Conservation (phyloP, 2,329 filamentous ascomycete genomes). For the Sordariomycetes sp. region DNA sequence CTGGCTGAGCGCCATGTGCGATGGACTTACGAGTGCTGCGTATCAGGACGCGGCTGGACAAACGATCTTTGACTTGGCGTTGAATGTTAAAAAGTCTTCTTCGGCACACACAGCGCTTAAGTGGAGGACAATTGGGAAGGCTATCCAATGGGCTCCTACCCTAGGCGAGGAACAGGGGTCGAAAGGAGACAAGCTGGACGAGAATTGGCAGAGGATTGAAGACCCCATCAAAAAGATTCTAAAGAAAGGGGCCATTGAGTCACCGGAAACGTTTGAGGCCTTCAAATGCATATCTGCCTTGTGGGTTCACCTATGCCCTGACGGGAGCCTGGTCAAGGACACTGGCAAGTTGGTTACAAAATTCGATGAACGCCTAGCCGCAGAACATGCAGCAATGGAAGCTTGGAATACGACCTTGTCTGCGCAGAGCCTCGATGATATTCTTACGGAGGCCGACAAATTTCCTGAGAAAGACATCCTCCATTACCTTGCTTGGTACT, state of each 20-base stretch:
- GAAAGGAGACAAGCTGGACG: too few species aligned
- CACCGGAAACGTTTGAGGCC: constrained; percentile 27
- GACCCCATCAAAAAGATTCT: constrained; percentile 21
- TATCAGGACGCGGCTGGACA: constrained; percentile 31
- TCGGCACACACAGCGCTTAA: constrained; percentile 23
- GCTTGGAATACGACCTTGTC: constrained; percentile 14
- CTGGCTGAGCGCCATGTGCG: constrained; percentile 31
- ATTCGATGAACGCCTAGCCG: constrained; percentile 22
- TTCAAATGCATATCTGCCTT: constrained; percentile 27
- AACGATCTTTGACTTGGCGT: constrained; percentile 25
- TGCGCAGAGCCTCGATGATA: constrained; percentile 9
- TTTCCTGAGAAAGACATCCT: constrained; percentile 13
- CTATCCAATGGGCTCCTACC: constrained; percentile 23
- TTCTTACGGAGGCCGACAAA: constrained; percentile 5
- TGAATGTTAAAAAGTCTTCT: constrained; percentile 17
- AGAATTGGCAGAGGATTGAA: constrained; percentile 23
- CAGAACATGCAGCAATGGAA: constrained; percentile 15
- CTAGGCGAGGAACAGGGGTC: constrained; percentile 15
- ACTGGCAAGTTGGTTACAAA: constrained; percentile 19
- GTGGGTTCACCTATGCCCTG: constrained; percentile 28
- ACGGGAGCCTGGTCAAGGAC: constrained; percentile 18
- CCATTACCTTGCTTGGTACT: constrained; percentile 24
- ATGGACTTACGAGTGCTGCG: constrained; percentile 30
- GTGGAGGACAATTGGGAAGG: constrained; percentile 28
- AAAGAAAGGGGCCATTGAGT: constrained; percentile 19